These are phyloP conservation scores for Podaxis carcinomalis DNA, from an alignment of 768 basidiomycete genomes.

Conservation along the genomic window DNA sequence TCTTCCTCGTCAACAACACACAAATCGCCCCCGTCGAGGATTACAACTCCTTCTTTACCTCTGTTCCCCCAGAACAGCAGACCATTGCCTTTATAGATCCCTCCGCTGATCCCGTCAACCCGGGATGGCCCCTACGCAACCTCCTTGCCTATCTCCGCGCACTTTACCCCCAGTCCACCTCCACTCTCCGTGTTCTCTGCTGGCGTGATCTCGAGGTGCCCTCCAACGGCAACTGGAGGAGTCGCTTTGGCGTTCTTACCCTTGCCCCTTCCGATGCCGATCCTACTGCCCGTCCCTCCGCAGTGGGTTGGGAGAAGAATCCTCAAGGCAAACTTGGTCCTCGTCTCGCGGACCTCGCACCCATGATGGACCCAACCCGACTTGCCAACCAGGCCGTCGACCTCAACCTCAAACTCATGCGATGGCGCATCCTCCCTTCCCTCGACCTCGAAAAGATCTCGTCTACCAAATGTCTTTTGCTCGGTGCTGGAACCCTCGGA, in stretches of 20 bases:
- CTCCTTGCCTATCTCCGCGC: conserved; percentile 77
- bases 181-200: conserved; percentile 61
- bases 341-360: conserved; percentile 83
- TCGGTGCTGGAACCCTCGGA: conserved; percentile 95
- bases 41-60: conserved; percentile 55
- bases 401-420: conserved; percentile 95
- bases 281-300: conserved; percentile 39
- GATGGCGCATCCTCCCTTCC: conserved; percentile 90
- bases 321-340: conserved; percentile 82
- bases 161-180: conserved; percentile 45
- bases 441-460: conserved; percentile 89
- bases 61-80: conserved; percentile 24
- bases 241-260: conserved; percentile 49
- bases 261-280: conserved; percentile 15
- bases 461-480: conserved; percentile 71
- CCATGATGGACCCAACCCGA: conserved; percentile 95
- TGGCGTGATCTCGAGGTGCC: conserved; percentile 64
- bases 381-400: conserved; percentile 97
- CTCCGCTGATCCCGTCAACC: conserved; percentile 67
- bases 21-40: conserved; percentile 51
- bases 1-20: conserved; percentile 55
- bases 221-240: conserved; percentile 46
- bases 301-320: conserved; percentile 97
- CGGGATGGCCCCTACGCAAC: conserved; percentile 94
- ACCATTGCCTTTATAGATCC: conserved; percentile 79